Evolutionary conservation across 2,329 filamentous ascomycete genomes (phyloP).

Genomic region (Penicillium fuscoglaucum): DNA sequence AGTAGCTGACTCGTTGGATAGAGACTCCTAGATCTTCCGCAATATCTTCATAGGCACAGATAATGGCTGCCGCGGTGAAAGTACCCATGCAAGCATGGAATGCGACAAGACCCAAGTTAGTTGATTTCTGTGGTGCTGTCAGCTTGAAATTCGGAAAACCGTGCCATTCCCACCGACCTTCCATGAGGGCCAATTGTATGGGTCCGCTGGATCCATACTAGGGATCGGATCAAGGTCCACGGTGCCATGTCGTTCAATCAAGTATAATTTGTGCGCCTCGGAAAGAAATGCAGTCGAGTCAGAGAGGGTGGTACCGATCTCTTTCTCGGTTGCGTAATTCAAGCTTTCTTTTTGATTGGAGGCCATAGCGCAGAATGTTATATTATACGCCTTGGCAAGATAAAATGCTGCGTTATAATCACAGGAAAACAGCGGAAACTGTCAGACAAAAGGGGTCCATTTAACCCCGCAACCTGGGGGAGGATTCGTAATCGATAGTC

Average conservation of each 20-base stretch:
- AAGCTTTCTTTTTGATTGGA: neutral
- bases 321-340: neutral
- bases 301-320: neutral
- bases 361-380: neutral
- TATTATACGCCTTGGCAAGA: neutral
- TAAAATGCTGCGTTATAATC: neutral
- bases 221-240: slow-evolving; percentile 56
- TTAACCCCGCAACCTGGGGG: neutral
- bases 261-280: neutral
- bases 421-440: neutral
- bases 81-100: slow-evolving; percentile 60
- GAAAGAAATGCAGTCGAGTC: neutral
- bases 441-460: neutral
- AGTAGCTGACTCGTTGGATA: slow-evolving; percentile 53
- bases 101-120: slow-evolving; percentile 56
- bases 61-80: slow-evolving; percentile 56
- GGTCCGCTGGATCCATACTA: slow-evolving; percentile 51
- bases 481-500: neutral
- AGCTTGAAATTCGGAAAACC: neutral
- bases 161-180: slow-evolving; percentile 38
- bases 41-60: slow-evolving; percentile 56
- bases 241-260: slow-evolving; percentile 50
- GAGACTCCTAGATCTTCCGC: slow-evolving; percentile 51
- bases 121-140: slow-evolving; percentile 45
- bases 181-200: slow-evolving; percentile 57